Evolutionary conservation across 2,329 filamentous ascomycete genomes (phyloP), one percentile per base, ranked within the genome.

Genomic region (Cytospora schulzeri): DNA sequence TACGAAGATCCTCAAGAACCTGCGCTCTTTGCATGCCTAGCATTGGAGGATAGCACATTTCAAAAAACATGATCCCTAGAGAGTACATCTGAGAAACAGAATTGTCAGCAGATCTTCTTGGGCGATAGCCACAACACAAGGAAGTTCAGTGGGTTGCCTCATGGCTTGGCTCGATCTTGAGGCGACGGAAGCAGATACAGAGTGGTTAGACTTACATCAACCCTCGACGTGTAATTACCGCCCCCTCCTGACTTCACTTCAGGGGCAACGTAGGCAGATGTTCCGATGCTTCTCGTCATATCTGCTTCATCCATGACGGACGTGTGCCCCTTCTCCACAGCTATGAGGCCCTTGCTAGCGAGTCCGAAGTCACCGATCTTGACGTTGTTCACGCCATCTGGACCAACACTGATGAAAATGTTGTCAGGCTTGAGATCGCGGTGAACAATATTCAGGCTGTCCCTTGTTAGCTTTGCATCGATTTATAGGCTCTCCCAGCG

Each of bases 361-460:
- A 99, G 82, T 5, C 95, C 95, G 75, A 99, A 98, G 73, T 99
- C 95, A 52, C 95, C 95, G 70, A 99, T 97, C 69, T 96, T 95
- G 45, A 96, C 93, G 70, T 96, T 95, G 68, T 93, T 92, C 3
- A 89, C 85, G 9, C 90, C 87, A 71, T 98, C 94, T 3, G 80
- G 74, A 28, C 83, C 81, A 48, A 82, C 80, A 41, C 81, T 81
- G 69, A 99, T 96, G 77, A 99, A 99, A 33, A 99, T 89, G 69
- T 99, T 99, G 73, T 98, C 95, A 0, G 95, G 95, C 74, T 99
- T 99, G 31, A 99, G 82, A 75, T 99, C 95, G 11, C 95, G 90
- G 75, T 99, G 95, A 17, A 98, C 95, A 69, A 99, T 96, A 57
- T 91, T 93, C 65, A 94, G 84, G 14, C 89, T 86, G 4, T 56